A percentile compares a stretch with the other conserved stretches of the same genome.
These are phyloP conservation scores for Stellera chamaejasme DNA, from an alignment of 345 rosid genomes.

Conservation along the genomic window DNA sequence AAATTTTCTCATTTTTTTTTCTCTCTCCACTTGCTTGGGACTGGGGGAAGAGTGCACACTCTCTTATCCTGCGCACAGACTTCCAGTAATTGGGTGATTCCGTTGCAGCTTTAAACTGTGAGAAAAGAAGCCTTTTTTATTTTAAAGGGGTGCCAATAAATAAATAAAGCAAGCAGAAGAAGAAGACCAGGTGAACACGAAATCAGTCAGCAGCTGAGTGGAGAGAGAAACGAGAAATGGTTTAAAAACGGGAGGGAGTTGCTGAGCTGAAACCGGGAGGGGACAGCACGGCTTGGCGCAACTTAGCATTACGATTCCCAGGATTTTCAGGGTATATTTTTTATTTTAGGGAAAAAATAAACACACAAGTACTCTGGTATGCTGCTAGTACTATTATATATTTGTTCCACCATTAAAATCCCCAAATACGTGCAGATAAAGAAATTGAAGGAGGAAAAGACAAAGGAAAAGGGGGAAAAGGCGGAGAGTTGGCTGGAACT, in stretches of 20 bases:
- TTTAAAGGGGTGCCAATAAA: background rate
- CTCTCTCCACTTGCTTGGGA: conserved; percentile 28
- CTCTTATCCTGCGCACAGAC: conserved; percentile 59
- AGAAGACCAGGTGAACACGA: conserved; percentile 36
- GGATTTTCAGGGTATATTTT: conserved; percentile 12
- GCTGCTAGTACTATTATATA: background rate
- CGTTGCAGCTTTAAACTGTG: conserved; percentile 80
- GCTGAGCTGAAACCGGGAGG: conserved; percentile 4
- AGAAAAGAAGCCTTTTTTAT: conserved; percentile 6
- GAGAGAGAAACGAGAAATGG: background rate
- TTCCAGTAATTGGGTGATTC: conserved; percentile 54
- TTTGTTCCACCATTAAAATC: background rate
- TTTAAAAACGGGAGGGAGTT: conserved; percentile 16
- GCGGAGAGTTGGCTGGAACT: conserved; percentile 10
- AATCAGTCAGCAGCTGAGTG: conserved; percentile 23
- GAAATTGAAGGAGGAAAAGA: background rate
- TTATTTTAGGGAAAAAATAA: background rate
- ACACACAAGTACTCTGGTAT: too few species aligned
- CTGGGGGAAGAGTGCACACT: conserved; percentile 51
- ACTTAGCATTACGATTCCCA: conserved; percentile 41
- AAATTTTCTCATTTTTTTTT: background rate
- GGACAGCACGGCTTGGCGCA: conserved; percentile 34
- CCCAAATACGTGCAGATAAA: background rate
- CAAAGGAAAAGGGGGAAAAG: background rate
- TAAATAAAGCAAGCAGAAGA: conserved; percentile 22